Base-by-base conservation (phyloP, 1,139 yeast genomes). In the Kodamaea sp. region DNA sequence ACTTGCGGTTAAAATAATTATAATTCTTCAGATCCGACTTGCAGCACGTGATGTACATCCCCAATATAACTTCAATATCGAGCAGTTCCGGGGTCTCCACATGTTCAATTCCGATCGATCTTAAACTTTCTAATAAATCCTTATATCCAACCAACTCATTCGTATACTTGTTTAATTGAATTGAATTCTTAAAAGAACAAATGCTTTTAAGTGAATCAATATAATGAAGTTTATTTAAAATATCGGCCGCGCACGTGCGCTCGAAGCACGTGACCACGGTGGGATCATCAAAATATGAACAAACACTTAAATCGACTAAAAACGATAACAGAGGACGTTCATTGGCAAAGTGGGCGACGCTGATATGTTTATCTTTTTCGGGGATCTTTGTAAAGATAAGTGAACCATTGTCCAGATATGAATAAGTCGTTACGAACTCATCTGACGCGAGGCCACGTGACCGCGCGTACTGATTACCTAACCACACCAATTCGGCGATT, bases 261-360 rank as follows among this genome's bases (percentile, higher is more conserved):
- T 81, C 81, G 58, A 80, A 90, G 41, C 88, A 77, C 34, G 70
- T 70, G 27, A 78, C 73, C 8, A 89, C 69, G 32, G 76, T 62
- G 36, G 78, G 79, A 49, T 85, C 94, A 34, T 72, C 67, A 57
- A 82, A 86, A 66, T 45, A 79, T 1, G 63, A 72, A 28, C 75
- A 70, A 1, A 76, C 70, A 27, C 92, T 87, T 20, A 90, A 65
- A 32, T 72, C 67, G 24, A 81, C 77, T 67, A 46, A 67, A 47
- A 45, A 66, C 12, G 58, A 60, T 27, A 53, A 49, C 32, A 54
- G 55, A 33, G 55, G 59, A 6, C 65, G 52, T 34, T 52, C 56
- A 38, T 57, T 58, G 15, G 43, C 53, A 6, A 63, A 63, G 11
- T 51, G 43, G 27, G 42, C 37, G 38, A 53, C 59, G 38, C 48